Evolutionary conservation across 2,329 filamentous ascomycete genomes (phyloP).

Genomic region (Conoideocrella luteorostrata): DNA sequence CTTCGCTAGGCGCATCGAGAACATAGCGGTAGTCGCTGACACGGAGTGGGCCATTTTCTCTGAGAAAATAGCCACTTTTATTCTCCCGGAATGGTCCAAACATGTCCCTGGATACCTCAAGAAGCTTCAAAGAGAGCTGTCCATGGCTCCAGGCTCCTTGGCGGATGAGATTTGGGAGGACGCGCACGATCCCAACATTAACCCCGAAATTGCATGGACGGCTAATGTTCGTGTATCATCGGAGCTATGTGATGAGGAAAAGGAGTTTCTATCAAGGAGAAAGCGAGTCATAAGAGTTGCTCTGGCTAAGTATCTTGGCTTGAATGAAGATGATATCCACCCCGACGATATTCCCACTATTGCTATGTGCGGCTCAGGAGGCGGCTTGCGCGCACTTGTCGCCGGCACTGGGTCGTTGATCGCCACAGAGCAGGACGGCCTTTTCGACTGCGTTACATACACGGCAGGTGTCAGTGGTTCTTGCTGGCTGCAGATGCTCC

Average conservation of each 20-base stretch:
- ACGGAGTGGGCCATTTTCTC: conserved; percentile 49
- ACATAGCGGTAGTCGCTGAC: conserved; percentile 48
- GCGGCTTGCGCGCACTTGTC: conserved; percentile 81
- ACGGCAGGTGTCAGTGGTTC: conserved; percentile 92
- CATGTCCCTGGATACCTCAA: conserved; percentile 67
- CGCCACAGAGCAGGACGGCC: conserved; percentile 74
- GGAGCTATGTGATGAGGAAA: conserved; percentile 78
- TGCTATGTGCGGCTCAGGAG: conserved; percentile 89
- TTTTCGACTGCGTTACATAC: conserved; percentile 93
- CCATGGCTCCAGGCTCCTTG: conserved; percentile 78
- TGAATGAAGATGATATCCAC: conserved; percentile 76
- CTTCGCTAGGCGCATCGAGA: conserved; percentile 41
- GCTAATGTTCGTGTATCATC: conserved; percentile 76
- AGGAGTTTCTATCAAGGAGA: conserved; percentile 63
- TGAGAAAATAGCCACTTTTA: conserved; percentile 58
- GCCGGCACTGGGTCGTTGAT: conserved; percentile 84
- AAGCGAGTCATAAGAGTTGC: conserved; percentile 63
- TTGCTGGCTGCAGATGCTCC: conserved; percentile 90
- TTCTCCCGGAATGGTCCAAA: conserved; percentile 79
- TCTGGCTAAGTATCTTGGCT: conserved; percentile 72
- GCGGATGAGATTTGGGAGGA: conserved; percentile 93
- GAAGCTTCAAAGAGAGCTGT: conserved; percentile 83
- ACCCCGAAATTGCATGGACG: conserved; percentile 81
- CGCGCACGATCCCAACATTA: conserved; percentile 72
- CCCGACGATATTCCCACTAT: conserved; percentile 90